Evolutionary conservation across 345 rosid species (phyloP).

Genomic region (Heritiera fomes): DNA sequence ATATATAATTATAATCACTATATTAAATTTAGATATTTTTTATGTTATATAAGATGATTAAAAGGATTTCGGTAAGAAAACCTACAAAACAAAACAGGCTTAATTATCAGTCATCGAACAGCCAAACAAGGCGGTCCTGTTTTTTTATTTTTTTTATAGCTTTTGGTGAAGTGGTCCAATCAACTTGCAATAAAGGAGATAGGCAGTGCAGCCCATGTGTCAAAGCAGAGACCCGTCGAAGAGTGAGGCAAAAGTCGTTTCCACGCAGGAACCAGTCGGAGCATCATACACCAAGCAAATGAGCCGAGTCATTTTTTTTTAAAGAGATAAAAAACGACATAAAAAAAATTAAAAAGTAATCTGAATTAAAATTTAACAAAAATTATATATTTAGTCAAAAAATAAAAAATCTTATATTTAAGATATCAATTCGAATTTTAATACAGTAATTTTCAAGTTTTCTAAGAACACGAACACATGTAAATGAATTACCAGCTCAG

Average conservation of each 20-base stretch:
- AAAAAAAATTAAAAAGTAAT: no score
- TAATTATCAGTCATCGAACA: not conserved
- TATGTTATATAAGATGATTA: not conserved
- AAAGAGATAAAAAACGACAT: no score
- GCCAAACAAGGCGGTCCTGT: not conserved
- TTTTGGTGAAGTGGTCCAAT: constrained; percentile 13
- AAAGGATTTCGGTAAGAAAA: not conserved
- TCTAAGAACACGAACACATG: no score
- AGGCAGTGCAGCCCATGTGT: not conserved
- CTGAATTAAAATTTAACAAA: no score
- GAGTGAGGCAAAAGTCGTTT: not conserved
- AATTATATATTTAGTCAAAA: no score
- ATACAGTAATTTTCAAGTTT: no score
- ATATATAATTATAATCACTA: no score
- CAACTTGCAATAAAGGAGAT: not conserved
- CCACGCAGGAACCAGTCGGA: not conserved
- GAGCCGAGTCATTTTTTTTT: no score
- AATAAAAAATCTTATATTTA: no score
- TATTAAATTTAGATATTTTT: not conserved
- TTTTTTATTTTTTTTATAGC: no score
- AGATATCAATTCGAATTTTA: no score
- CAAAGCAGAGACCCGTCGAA: not conserved
- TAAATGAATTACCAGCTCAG: no score
- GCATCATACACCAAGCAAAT: not conserved
- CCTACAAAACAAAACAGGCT: not conserved